Evolutionary conservation across 805 yeast species (phyloP), one percentile per base, ranked within the genome.

Genomic region (Pichia pseudocactophila): DNA sequence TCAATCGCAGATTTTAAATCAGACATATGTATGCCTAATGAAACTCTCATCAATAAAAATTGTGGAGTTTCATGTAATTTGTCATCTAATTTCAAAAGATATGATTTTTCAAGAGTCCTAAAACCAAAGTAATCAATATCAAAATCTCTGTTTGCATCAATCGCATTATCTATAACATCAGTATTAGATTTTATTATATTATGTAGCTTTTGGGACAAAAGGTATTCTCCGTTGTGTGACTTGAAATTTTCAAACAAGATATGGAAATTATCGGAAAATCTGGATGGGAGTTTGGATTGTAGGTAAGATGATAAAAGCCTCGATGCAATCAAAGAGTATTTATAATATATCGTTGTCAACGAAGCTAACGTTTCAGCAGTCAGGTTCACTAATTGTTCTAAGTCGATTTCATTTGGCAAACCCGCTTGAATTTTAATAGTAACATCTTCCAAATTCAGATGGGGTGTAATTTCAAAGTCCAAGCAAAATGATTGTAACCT

Each of bases 321-420:
- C 15, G 97, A 95, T 34, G 96, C 97, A 49, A 88, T 71, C 30
- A 78, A 72, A 20, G 97, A 95, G 57, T 90, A 87, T 64, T 89
- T 96, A 19, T 96, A 96, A 62, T 90, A 97, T 45, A 79, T 74
- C 5, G 97, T 89, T 36, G 96, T 87, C 88, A 89, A 78, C 52
- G 86, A 84, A 22, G 97, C 97, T 40, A 92, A 83, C 15, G 92
- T 85, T 64, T 92, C 98, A 25, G 97, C 95, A 28, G 96, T 89
- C 36, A 62, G 47, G 15, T 53, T 51, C 4, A 56, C 33, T 9
- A 64, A 47, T 36, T 74, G 75, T 19, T 65, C 62, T 20, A 72
- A 64, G 39, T 66, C 66, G 20, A 74, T 67, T 30, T 65, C 67
- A 39, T 66, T 68, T 37, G 76, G 75, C 17, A 75, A 71, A 17